phyloP scores from a whole-genome alignment of 2,329 filamentous ascomycete species.

The Diaporthe australafricana region DNA sequence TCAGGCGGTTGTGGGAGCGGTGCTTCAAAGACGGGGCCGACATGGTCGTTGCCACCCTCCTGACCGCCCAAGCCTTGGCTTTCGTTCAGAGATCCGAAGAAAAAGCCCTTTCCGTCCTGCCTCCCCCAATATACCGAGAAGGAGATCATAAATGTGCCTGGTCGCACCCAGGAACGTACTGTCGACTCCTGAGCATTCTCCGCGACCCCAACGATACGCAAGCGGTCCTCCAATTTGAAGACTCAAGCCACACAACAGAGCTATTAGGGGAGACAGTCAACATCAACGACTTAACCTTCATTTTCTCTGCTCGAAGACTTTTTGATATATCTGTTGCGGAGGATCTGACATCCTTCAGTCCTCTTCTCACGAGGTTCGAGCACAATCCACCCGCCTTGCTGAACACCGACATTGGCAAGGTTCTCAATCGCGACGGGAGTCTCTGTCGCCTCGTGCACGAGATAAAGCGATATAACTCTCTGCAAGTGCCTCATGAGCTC shows the following conservation, averaged over 20 bases:
- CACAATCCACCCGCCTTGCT: not conserved
- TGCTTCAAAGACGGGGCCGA: not conserved
- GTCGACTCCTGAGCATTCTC: not conserved
- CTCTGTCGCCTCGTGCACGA: not conserved
- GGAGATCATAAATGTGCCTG: not conserved
- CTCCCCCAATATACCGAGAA: no score
- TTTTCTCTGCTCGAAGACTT: not conserved
- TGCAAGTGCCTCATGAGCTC: no score
- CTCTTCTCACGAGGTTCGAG: not conserved
- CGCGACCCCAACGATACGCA: not conserved
- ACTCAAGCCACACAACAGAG: not conserved
- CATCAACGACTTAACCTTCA: not conserved
- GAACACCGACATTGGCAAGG: not conserved
- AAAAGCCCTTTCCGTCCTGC: not conserved
- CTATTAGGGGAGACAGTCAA: not conserved
- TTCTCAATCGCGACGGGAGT: not conserved
- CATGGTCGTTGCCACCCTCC: not conserved
- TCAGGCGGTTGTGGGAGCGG: not conserved
- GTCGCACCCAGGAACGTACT: not conserved
- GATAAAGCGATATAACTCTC: no score
- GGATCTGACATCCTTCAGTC: no score
- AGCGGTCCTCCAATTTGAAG: not conserved
- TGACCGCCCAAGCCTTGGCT: not conserved
- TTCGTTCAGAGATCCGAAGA: not conserved
- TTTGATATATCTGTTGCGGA: no score